Conservation (phyloP, 1,284 basidiomycete genomes). For the Mycena sp. region DNA sequence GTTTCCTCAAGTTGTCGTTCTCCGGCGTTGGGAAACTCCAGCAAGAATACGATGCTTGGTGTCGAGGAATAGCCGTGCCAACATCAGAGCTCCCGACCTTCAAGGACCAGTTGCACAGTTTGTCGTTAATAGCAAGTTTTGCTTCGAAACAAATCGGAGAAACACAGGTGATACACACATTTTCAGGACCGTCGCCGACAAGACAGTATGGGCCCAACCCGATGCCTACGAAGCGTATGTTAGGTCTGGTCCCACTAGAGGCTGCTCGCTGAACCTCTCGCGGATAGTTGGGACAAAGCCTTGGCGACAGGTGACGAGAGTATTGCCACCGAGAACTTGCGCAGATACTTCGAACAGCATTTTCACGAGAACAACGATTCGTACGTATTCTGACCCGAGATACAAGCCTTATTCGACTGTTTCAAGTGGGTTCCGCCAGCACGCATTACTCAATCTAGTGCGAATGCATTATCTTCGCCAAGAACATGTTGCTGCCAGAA, state of each 20-base stretch:
- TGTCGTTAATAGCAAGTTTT: slow-evolving; percentile 47
- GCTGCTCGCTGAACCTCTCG: slow-evolving; percentile 13
- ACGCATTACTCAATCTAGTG: slow-evolving; percentile 80
- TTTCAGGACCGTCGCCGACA: slow-evolving; percentile 75
- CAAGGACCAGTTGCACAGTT: slow-evolving; percentile 67
- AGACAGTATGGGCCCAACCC: slow-evolving; percentile 70
- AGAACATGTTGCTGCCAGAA: slow-evolving; percentile 73
- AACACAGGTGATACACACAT: slow-evolving; percentile 62
- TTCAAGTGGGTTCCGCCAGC: slow-evolving; percentile 78
- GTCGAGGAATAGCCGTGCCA: slow-evolving; percentile 55
- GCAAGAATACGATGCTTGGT: slow-evolving; percentile 74
- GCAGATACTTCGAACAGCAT: slow-evolving; percentile 84
- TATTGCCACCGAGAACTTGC: slow-evolving; percentile 73
- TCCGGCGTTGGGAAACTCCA: slow-evolving; percentile 71
- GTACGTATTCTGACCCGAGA: slow-evolving; percentile 53
- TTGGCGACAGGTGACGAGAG: slow-evolving; percentile 73
- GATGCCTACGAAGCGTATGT: slow-evolving; percentile 69
- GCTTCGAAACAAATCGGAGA: not conserved
- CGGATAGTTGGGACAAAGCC: slow-evolving; percentile 71
- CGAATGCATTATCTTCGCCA: slow-evolving; percentile 79
- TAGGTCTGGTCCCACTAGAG: slow-evolving; percentile 38
- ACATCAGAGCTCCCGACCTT: slow-evolving; percentile 58
- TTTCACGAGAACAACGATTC: slow-evolving; percentile 84
- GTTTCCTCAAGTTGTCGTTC: slow-evolving; percentile 80
- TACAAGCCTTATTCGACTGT: slow-evolving; percentile 21